phyloP scores from a whole-genome alignment of 305 asterid genomes.

The Solanum hybrid region DNA sequence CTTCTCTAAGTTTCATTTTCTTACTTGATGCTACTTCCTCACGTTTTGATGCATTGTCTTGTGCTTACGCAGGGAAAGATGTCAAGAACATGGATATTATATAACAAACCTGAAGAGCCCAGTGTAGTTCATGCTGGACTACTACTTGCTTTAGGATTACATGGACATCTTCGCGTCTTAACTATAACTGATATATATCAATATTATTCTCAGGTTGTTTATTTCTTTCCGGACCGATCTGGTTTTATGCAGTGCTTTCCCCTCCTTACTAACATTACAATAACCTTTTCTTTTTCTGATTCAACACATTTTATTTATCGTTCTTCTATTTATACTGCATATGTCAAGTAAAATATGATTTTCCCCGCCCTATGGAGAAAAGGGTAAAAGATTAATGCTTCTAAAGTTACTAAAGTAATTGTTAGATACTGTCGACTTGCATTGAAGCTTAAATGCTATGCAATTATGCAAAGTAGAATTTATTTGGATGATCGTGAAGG shows the following conservation, averaged over 20 bases:
- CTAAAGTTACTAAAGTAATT: neutral
- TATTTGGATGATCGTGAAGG: neutral
- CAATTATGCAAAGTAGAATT: neutral
- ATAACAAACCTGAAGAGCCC: constrained; percentile 96
- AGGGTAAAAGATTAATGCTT: neutral
- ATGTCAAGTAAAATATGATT: neutral
- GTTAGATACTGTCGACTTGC: neutral
- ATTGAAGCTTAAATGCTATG: neutral
- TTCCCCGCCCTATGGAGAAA: neutral
- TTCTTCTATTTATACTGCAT: neutral
- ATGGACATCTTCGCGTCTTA: constrained; percentile 82
- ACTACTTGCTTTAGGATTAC: constrained; percentile 93
- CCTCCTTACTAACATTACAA: neutral
- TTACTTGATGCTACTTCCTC: constrained; percentile 5
- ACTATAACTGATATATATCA: constrained; percentile 75
- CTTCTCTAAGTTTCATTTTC: neutral
- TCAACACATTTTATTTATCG: neutral
- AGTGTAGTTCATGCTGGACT: constrained; percentile 92
- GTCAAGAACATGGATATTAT: constrained; percentile 93
- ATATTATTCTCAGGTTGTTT: constrained; percentile 71
- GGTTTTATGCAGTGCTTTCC: neutral
- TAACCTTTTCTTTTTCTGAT: neutral
- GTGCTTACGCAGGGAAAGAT: constrained; percentile 64
- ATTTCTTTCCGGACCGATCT: neutral
- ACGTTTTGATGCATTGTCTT: neutral